These are phyloP conservation scores for Aspergillus luchuensis DNA, from an alignment of 2,329 filamentous ascomycete species.

Conservation along the genomic window DNA sequence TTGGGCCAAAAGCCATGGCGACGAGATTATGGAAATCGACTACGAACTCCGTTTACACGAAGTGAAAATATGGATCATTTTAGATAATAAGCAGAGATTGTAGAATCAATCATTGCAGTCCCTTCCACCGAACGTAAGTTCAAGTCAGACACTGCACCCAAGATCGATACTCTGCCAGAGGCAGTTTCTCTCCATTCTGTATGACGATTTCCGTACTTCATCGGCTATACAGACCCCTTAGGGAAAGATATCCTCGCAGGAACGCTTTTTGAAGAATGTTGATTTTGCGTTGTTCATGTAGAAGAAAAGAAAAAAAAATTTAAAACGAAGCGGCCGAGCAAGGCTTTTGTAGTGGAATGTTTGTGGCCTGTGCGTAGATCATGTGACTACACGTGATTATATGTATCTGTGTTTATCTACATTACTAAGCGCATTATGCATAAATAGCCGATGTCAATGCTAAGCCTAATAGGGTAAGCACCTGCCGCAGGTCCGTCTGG, in stretches of 20 bases:
- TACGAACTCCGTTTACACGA: neutral
- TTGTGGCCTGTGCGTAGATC: slow-evolving; percentile 20
- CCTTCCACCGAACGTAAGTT: slow-evolving; percentile 49
- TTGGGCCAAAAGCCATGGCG: neutral
- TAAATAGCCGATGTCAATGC: neutral
- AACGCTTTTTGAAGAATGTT: slow-evolving; percentile 62
- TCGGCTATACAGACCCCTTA: slow-evolving; percentile 39
- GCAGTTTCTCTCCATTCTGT: slow-evolving; percentile 56
- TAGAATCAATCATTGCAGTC: slow-evolving; percentile 63
- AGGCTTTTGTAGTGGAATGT: slow-evolving; percentile 3
- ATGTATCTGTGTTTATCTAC: neutral
- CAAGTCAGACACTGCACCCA: slow-evolving; percentile 59
- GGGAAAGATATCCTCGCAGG: slow-evolving; percentile 52
- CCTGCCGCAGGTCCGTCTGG: neutral
- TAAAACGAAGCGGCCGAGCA: slow-evolving; percentile 14
- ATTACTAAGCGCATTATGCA: neutral
- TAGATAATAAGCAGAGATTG: slow-evolving; percentile 37
- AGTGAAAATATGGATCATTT: slow-evolving; percentile 5
- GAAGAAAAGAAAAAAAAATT: slow-evolving; percentile 37
- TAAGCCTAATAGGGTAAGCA: neutral
- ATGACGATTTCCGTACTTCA: slow-evolving; percentile 62
- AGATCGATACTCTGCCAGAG: slow-evolving; percentile 51
- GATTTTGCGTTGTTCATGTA: slow-evolving; percentile 60
- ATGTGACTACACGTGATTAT: slow-evolving; percentile 21
- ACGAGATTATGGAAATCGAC: neutral